Evolutionary conservation across 108 stramenopile genomes (phyloP).

Genomic region (Craspedostauros australis): DNA sequence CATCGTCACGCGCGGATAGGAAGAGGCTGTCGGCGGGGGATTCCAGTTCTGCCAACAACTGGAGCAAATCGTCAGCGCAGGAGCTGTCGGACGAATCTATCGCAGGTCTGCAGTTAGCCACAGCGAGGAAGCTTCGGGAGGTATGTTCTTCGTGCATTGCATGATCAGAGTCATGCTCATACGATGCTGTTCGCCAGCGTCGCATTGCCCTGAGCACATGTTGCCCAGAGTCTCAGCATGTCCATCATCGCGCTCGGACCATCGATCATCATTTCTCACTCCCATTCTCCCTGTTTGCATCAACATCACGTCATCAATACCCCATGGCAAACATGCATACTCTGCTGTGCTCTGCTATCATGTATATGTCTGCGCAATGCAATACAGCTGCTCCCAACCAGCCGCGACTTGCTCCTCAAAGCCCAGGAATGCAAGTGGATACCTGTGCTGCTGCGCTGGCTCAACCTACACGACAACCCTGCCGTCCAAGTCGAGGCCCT

Average conservation of each 20-base stretch:
- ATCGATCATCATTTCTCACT: neutral
- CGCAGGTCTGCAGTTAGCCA: slow-evolving; percentile 40
- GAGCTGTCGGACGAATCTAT: slow-evolving; percentile 23
- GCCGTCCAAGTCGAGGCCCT: slow-evolving; percentile 71
- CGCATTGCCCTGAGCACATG: neutral
- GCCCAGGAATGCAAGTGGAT: slow-evolving; percentile 74
- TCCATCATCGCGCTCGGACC: neutral
- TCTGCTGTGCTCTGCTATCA: neutral
- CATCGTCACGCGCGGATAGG: neutral
- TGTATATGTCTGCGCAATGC: neutral
- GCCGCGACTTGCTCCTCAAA: slow-evolving; percentile 54
- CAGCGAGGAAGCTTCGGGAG: slow-evolving; percentile 45
- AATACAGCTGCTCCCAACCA: slow-evolving; percentile 38
- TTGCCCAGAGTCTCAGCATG: neutral
- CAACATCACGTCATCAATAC: neutral
- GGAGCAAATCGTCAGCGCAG: neutral
- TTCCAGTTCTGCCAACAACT: too few species aligned
- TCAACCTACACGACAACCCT: slow-evolving; percentile 63
- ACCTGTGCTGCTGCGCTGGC: slow-evolving; percentile 65
- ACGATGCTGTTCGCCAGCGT: neutral
- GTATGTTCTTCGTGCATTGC: slow-evolving; percentile 17
- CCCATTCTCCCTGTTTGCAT: neutral
- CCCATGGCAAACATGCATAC: neutral
- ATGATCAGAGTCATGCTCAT: neutral
- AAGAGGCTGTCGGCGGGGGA: neutral